Evolutionary conservation across 805 yeast species (phyloP).

Genomic region (Teunomyces cretensis): DNA sequence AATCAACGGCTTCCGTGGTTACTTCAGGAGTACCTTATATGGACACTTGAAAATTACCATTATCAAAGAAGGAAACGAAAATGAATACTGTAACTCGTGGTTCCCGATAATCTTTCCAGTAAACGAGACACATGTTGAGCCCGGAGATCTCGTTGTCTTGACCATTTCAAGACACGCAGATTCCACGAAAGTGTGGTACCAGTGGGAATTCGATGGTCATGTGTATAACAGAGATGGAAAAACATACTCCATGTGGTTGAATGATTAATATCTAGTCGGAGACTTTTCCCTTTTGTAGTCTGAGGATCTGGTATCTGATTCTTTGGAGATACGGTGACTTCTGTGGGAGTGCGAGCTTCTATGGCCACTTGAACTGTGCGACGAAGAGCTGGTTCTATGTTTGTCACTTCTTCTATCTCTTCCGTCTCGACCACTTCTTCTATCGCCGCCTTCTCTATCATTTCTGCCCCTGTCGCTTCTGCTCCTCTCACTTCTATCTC

Average conservation of each 20-base stretch:
- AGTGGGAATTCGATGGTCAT: slow-evolving; percentile 22
- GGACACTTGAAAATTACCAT: slow-evolving; percentile 56
- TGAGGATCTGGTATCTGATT: background rate
- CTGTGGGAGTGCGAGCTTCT: slow-evolving; percentile 1
- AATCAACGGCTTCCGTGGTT: slow-evolving; percentile 75
- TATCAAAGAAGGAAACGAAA: slow-evolving; percentile 5
- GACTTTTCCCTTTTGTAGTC: slow-evolving; percentile 1
- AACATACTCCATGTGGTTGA: slow-evolving; percentile 5
- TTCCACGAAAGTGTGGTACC: slow-evolving; percentile 20
- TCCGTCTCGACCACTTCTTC: slow-evolving; percentile 8
- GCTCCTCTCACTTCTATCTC: slow-evolving; percentile 2
- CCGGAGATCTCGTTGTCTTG: slow-evolving; percentile 11
- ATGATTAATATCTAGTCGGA: slow-evolving; percentile 1
- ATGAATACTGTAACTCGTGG: slow-evolving; percentile 36
- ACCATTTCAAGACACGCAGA: slow-evolving; percentile 10
- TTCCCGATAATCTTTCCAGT: slow-evolving; percentile 39
- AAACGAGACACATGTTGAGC: slow-evolving; percentile 9
- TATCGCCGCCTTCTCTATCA: slow-evolving; percentile 5
- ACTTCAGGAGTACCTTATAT: slow-evolving; percentile 69
- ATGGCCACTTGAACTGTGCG: too few relatives aligned
- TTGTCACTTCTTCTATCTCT: slow-evolving; percentile 6
- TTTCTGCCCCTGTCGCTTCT: slow-evolving; percentile 5
- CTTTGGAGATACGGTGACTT: background rate
- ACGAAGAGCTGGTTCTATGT: slow-evolving; percentile 8
- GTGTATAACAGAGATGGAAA: slow-evolving; percentile 19